These are phyloP conservation scores for Globisporangium solare DNA, from an alignment of 352 stramenopile species.

Conservation along the genomic window DNA sequence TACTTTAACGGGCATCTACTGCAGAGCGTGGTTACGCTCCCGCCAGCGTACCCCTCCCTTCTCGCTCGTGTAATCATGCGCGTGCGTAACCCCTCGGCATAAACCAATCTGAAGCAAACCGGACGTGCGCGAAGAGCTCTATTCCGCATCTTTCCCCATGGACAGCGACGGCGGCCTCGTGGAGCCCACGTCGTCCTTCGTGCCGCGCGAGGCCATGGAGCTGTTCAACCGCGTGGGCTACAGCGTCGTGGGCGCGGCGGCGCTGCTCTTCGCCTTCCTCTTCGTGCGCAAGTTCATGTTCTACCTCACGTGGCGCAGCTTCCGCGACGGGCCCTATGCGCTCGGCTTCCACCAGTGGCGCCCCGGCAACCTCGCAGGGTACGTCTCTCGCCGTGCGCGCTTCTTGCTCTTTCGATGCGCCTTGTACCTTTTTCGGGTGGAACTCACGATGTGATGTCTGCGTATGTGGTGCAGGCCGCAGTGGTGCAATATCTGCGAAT, in stretches of 20 bases:
- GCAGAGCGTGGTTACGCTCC: too few relatives aligned
- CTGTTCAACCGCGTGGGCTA: constrained; percentile 60
- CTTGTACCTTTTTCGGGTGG: too few relatives aligned
- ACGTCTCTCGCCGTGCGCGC: too few relatives aligned
- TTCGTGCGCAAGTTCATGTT: constrained; percentile 68
- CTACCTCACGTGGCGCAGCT: constrained; percentile 79
- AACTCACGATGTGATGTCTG: not conserved
- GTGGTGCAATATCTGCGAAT: constrained; percentile 81
- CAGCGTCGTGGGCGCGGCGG: constrained; percentile 38
- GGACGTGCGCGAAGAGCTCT: not conserved
- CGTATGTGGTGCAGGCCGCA: constrained; percentile 31
- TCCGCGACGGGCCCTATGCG: constrained; percentile 69
- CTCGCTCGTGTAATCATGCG: too few relatives aligned
- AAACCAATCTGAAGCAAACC: too few relatives aligned
- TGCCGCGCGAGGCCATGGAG: constrained; percentile 41
- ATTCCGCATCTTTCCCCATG: constrained; percentile 3
- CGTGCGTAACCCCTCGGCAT: too few relatives aligned
- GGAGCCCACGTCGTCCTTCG: constrained; percentile 44
- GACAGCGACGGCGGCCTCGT: constrained; percentile 19
- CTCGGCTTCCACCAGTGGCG: constrained; percentile 74
- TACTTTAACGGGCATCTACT: too few relatives aligned
- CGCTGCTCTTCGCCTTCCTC: constrained; percentile 49
- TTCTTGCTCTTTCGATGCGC: too few relatives aligned
- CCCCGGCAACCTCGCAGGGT: constrained; percentile 68
- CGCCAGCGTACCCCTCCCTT: too few relatives aligned